Base-by-base conservation (phyloP, 1,284 basidiomycete species). In the Apiotrichum laibachii region DNA sequence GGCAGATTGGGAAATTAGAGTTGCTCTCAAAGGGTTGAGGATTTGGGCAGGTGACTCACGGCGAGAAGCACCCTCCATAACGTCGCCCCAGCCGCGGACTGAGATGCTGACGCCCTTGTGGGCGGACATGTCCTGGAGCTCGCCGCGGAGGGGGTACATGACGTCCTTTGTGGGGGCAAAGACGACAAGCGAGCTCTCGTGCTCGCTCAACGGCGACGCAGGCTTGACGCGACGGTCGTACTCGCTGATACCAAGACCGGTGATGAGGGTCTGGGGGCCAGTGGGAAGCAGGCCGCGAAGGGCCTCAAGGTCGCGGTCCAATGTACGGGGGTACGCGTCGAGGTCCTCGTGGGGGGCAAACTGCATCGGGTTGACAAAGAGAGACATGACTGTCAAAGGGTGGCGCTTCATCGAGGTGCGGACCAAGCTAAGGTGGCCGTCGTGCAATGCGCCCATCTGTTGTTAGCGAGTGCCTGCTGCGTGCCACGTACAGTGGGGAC, bases 281-380 rank as follows among this genome's bases (percentile, higher is more conserved):
- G 67, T 62, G 35, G 87, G 81, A n/a, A 82, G 55, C 11, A 92
- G 81, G 66, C 89, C 86, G 12, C 76, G 73, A 0, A 88, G 81
- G 10, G 89, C 64, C 11, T 76, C 66, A 10, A 83, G 65, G 63
- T 83, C 82, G 3, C 69, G 53, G 31, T 80, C 75, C 15, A 83
- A 81, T 0, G 92, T 96, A 42, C 92, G 86, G 0, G 95, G 95
- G 77, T 99, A 99, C 2, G 86, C 86, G 13, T 85, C 83, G 1
- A 98, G 85, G 75, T 98, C 96, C 79, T 99, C 96, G 65, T 92
- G 87, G 0, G 92, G 94, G 0, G 94, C 92, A 67, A 99, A 99
- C 79, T 99, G 94, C 11, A 94, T 90, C 0, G 96, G 96, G 74
- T 99, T 98, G 59, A 98, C 93, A 76, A 97, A 99, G 67, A 99